These are phyloP conservation scores for Lizonia empirigonia DNA, from an alignment of 2,329 filamentous ascomycete species.

Conservation along the genomic window DNA sequence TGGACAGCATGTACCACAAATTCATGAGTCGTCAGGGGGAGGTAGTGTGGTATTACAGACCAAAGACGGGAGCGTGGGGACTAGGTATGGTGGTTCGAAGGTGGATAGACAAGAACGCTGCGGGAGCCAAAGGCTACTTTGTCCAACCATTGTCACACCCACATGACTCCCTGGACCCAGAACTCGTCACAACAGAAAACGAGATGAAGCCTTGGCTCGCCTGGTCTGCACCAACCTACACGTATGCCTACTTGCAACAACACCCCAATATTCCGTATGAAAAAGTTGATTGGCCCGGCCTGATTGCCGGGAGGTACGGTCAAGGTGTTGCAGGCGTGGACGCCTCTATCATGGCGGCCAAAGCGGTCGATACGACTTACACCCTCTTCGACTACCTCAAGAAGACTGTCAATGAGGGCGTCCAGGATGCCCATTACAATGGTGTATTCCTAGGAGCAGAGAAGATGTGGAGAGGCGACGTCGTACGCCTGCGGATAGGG, in stretches of 20 bases:
- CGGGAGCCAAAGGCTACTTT: constrained; percentile 45
- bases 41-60: constrained; percentile 62
- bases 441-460: constrained; percentile 64
- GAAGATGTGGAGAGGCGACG: constrained; percentile 65
- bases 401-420: constrained; percentile 42
- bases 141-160: constrained; percentile 59
- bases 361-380: constrained; percentile 61
- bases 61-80: constrained; percentile 56
- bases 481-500: constrained; percentile 58
- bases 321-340: constrained; percentile 60
- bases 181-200: constrained; percentile 52
- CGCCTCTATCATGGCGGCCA: constrained; percentile 63
- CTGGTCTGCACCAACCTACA: constrained; percentile 62
- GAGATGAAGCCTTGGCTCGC: constrained; percentile 63
- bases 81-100: constrained; percentile 58
- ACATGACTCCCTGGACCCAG: constrained; percentile 44
- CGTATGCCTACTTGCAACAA: constrained; percentile 52
- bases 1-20: constrained; percentile 55
- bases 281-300: constrained; percentile 57
- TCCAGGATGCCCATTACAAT: constrained; percentile 56
- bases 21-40: constrained; percentile 62
- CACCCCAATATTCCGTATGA: constrained; percentile 52
- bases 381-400: constrained; percentile 59
- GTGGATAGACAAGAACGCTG: constrained; percentile 46
- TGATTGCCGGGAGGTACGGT: constrained; percentile 53